phyloP scores from a whole-genome alignment of 106 monocot genomes.

The Acorus gramineus region DNA sequence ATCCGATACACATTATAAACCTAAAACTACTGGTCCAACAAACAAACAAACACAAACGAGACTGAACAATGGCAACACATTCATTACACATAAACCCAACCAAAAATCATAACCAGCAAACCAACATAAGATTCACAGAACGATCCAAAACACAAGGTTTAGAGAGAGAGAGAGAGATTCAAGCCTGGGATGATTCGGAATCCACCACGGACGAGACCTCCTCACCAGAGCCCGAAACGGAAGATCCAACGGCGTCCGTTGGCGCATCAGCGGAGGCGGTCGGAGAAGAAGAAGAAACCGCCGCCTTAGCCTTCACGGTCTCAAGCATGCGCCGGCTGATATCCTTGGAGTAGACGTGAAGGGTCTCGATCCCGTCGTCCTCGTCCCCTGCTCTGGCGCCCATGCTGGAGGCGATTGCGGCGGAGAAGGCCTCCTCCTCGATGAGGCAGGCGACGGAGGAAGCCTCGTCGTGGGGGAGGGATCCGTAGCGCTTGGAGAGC shows the following conservation, averaged over 20 bases:
- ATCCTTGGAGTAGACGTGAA: constrained; percentile 49
- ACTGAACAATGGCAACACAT: no score
- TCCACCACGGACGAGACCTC: neutral
- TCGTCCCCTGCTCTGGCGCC: constrained; percentile 6
- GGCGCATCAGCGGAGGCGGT: neutral
- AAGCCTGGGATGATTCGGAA: no score
- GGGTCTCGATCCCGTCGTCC: constrained; percentile 34
- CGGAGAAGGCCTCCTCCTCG: constrained; percentile 34
- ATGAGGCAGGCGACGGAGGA: constrained; percentile 14
- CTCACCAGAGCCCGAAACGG: neutral
- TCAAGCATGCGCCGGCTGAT: constrained; percentile 37
- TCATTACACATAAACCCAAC: no score
- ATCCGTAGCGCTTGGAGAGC: constrained; percentile 47
- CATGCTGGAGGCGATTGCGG: neutral
- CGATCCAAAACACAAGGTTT: no score
- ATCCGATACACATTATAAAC: no score
- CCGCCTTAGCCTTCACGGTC: constrained; percentile 16
- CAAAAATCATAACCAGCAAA: no score
- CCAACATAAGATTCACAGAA: no score
- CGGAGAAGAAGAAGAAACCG: neutral
- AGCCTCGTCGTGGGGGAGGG: constrained; percentile 22
- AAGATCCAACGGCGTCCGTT: no score
- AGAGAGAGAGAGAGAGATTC: no score
- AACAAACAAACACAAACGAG: no score
- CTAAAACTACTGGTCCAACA: no score